These are phyloP conservation scores for Achlya hypogyna DNA, from an alignment of 352 stramenopile genomes.

Conservation along the genomic window DNA sequence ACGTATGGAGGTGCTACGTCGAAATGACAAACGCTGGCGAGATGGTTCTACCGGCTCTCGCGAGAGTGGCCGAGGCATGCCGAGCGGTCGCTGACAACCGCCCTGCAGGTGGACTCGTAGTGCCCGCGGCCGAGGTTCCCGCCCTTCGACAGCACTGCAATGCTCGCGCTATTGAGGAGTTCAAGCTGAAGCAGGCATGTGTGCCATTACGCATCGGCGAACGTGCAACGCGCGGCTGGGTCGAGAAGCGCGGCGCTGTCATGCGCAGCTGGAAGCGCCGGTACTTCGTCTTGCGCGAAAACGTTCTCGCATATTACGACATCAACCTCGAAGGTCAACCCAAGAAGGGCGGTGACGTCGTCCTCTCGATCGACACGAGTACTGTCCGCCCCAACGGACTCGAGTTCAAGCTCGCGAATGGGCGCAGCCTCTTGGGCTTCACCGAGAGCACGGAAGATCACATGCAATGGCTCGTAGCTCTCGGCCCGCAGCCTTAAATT, in stretches of 20 bases:
- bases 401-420: constrained; percentile 17
- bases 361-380: constrained; percentile 9
- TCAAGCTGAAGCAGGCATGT: constrained; percentile 13
- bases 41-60: constrained; percentile 2
- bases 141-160: constrained; percentile 13
- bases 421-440: constrained; percentile 11
- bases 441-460: constrained; percentile 12
- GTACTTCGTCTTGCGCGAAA: constrained; percentile 68
- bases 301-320: constrained; percentile 19
- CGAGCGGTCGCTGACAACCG: constrained; percentile 1
- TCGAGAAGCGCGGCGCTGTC: constrained; percentile 54
- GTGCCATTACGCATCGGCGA: background rate
- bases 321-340: constrained; percentile 20
- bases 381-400: constrained; percentile 12
- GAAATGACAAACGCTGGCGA: constrained; percentile 20
- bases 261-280: constrained; percentile 71
- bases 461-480: constrained; percentile 7
- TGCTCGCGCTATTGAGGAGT: background rate
- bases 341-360: constrained; percentile 17
- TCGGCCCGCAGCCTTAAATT: background rate
- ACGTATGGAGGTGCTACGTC: constrained; percentile 18
- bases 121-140: background rate
- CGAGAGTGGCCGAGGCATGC: constrained; percentile 9
- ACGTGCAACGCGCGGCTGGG: constrained; percentile 29
- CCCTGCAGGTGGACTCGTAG: background rate